Conservation (phyloP, 352 stramenopile genomes). For the Vaucheria bursata region DNA sequence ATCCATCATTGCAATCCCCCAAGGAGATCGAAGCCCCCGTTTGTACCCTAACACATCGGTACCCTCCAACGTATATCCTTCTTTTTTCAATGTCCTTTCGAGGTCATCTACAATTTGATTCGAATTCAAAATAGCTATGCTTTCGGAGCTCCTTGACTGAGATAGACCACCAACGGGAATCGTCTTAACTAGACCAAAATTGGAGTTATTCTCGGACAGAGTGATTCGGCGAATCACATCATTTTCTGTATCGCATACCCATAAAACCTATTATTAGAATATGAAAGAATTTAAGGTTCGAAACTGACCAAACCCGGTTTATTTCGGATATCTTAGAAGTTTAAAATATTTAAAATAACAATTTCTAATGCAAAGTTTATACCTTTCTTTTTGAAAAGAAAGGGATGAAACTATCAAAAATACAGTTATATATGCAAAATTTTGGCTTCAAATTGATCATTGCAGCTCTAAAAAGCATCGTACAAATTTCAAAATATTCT, state of each 20-base stretch:
- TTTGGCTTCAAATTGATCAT: too few species aligned
- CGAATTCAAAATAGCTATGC: not conserved
- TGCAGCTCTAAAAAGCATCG: too few species aligned
- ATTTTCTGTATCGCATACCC: not conserved
- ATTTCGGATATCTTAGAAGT: too few species aligned
- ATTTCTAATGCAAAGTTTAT: too few species aligned
- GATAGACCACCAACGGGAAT: not conserved
- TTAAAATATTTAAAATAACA: too few species aligned
- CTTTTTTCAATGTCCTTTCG: not conserved
- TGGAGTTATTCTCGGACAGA: not conserved
- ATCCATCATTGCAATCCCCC: not conserved
- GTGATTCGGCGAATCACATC: constrained; percentile 1
- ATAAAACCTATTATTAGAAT: not conserved
- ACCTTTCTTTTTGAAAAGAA: too few species aligned
- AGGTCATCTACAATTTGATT: not conserved
- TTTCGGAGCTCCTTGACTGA: not conserved
- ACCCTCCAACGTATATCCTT: not conserved
- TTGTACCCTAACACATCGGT: constrained; percentile 2
- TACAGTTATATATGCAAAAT: too few species aligned
- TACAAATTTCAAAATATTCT: too few species aligned
- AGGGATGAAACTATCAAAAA: too few species aligned
- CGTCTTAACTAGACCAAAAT: not conserved
- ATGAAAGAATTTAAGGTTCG: too few species aligned
- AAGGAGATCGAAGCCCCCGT: not conserved
- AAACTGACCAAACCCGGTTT: too few species aligned